Percentiles rank a stretch among this genome's conserved stretches.
phyloP scores from a whole-genome alignment of 177 flowering plant species.

The Telopea speciosissima region DNA sequence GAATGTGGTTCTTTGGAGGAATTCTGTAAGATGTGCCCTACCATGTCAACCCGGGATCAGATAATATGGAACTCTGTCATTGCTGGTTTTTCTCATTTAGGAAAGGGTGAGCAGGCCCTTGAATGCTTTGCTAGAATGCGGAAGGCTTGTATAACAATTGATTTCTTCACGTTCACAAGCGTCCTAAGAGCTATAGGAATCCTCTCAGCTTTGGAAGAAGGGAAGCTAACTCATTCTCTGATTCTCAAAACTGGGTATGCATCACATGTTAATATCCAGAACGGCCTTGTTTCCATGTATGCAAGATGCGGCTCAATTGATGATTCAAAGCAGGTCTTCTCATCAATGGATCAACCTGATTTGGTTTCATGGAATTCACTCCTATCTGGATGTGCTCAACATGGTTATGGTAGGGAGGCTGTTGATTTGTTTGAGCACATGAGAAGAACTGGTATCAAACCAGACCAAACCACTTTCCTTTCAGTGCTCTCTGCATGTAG shows the following conservation, averaged over 20 bases:
- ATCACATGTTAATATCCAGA: conserved; percentile 30
- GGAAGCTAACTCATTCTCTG: conserved; percentile 45
- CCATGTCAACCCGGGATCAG: conserved; percentile 29
- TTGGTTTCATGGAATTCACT: conserved; percentile 59
- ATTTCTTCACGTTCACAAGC: conserved; percentile 35
- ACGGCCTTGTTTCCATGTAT: conserved; percentile 57
- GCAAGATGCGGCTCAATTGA: conserved; percentile 41
- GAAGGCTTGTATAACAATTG: conserved; percentile 20
- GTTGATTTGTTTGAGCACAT: conserved; percentile 46
- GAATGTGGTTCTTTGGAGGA: conserved; percentile 33
- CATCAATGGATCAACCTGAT: conserved; percentile 34
- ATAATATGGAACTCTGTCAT: conserved; percentile 49
- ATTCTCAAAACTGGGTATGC: conserved; percentile 33
- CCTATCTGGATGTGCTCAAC: conserved; percentile 42
- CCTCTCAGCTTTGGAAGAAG: conserved; percentile 39
- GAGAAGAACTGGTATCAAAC: conserved; percentile 29
- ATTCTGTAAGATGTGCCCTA: conserved; percentile 28
- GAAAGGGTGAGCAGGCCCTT: conserved; percentile 31
- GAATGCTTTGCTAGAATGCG: conserved; percentile 35
- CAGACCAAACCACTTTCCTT: conserved; percentile 41
- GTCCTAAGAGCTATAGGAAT: conserved; percentile 33
- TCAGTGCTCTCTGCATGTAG: conserved; percentile 56
- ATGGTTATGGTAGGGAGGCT: conserved; percentile 48
- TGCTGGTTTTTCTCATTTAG: conserved; percentile 41
- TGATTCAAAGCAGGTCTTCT: conserved; percentile 36